Base-by-base conservation (phyloP, 2,329 filamentous ascomycete species). In the Pseudocercospora vitis region DNA sequence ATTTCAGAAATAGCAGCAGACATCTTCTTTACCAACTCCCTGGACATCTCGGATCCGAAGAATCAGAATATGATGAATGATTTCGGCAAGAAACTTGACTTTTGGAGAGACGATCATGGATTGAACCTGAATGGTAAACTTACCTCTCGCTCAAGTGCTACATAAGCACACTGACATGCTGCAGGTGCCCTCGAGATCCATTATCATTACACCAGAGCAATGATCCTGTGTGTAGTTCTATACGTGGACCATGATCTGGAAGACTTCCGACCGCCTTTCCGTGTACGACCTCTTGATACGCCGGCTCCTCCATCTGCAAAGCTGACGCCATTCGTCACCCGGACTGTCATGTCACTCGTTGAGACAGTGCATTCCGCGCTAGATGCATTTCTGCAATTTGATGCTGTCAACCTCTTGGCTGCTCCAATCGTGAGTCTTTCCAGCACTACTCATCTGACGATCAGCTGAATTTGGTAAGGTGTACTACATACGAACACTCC, bases 171-270 rank as follows among this genome's bases (percentile, higher is more conserved):
- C 44, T 47, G 32, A 47, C 44, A 29, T n/a, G 29, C 4, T 7
- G 3, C 31, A 47, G 50, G 50, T 19, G 39, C 50, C 2, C 8
- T 52, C 2, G 40, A 52, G 11, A 52, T 52, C 24, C 50, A 52
- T 14, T 52, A 52, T 23, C 50, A 52, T 11, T 52, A 52, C 14
- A 21, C 35, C n/a, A 39, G 50, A 24, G 21, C 39, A 2, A 46
- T 52, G 12, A 40, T 52, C 3, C 42, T 52, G 12, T 46, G 50
- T 16, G 42, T 47, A 11, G 40, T 45, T 9, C 50, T 52, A 19
- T 52, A 52, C 24, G 50, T 52, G n/a, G 42, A 52, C 31, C 50
- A 52, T 23, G 50, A 52, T 14, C 16, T 52, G 40, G 42, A 31
- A 18, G 50, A 52, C 28, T 52, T 52, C 18, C 50, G 50, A 4